These are phyloP conservation scores for Aspergillus neoniger DNA, from an alignment of 2,329 filamentous ascomycete species.

Conservation along the genomic window DNA sequence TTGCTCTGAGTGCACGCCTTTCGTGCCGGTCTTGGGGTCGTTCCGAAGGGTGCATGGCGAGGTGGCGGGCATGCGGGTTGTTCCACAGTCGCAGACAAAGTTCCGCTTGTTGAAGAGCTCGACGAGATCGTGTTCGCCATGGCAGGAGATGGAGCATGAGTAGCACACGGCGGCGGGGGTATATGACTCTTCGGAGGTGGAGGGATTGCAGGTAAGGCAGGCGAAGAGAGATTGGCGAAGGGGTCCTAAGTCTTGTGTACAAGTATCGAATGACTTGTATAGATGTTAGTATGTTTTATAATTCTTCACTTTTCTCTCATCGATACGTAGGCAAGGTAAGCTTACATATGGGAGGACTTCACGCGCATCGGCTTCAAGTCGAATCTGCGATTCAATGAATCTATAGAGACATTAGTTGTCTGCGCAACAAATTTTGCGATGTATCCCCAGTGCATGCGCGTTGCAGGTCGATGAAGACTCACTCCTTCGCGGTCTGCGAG, in stretches of 20 bases:
- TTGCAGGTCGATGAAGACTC: constrained; percentile 21
- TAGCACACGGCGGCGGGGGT: constrained; percentile 87
- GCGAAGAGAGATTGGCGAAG: constrained; percentile 88
- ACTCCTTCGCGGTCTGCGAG: constrained; percentile 75
- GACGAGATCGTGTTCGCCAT: constrained; percentile 90
- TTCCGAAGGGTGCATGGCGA: constrained; percentile 75
- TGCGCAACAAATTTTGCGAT: background rate
- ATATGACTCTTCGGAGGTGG: constrained; percentile 63
- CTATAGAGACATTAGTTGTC: constrained; percentile 45
- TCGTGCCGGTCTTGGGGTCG: constrained; percentile 71
- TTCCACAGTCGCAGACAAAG: constrained; percentile 96
- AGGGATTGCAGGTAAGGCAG: constrained; percentile 89
- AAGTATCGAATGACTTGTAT: constrained; percentile 81
- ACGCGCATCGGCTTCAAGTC: constrained; percentile 90
- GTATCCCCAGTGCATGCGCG: background rate
- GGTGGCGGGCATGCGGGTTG: constrained; percentile 70
- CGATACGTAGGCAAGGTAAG: constrained; percentile 1
- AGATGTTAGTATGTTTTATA: constrained; percentile 16
- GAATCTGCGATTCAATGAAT: constrained; percentile 85
- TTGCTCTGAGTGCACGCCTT: constrained; percentile 77
- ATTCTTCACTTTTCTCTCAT: background rate
- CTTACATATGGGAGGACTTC: constrained; percentile 90
- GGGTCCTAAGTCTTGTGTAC: constrained; percentile 85
- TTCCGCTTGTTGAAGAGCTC: constrained; percentile 95
- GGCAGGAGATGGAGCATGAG: constrained; percentile 93